Percentiles rank a stretch among this genome's conserved stretches.
Evolutionary conservation across 176 grass and related monocot genomes (phyloP).

Genomic region (Eragrostis curvula): DNA sequence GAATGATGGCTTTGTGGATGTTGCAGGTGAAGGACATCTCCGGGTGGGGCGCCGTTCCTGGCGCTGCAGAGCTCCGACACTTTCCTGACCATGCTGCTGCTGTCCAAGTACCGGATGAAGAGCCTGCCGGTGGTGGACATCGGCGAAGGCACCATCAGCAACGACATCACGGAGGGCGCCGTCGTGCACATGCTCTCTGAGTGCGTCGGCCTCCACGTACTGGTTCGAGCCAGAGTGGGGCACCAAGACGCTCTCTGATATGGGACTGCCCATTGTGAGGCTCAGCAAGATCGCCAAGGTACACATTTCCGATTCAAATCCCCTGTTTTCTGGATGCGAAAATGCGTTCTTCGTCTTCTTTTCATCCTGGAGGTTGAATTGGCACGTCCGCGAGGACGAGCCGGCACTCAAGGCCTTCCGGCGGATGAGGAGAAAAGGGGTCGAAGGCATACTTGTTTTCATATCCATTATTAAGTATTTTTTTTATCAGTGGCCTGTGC

Average conservation of each 20-base stretch:
- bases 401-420: slow-evolving; percentile 89
- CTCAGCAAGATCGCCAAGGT: slow-evolving; percentile 78
- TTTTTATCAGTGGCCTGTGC: too few species aligned
- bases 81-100: slow-evolving; percentile 84
- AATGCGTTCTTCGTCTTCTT: too few species aligned
- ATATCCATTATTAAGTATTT: too few species aligned
- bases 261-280: slow-evolving; percentile 78
- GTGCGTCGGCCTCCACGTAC: slow-evolving; percentile 83
- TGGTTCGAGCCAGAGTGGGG: slow-evolving; percentile 99
- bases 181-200: slow-evolving; percentile 97
- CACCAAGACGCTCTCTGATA: slow-evolving; percentile 73
- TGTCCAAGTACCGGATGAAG: slow-evolving; percentile 98
- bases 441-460: slow-evolving; percentile 88
- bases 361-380: not conserved
- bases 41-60: slow-evolving; percentile 93
- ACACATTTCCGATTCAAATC: not conserved
- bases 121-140: slow-evolving; percentile 96
- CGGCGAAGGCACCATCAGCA: slow-evolving; percentile 83
- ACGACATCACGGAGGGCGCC: slow-evolving; percentile 79
- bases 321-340: not conserved
- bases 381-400: slow-evolving; percentile 82
- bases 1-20: not conserved
- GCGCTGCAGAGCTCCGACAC: slow-evolving; percentile 95
- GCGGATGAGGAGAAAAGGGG: slow-evolving; percentile 78
- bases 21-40: slow-evolving; percentile 82